Evolutionary conservation across 768 basidiomycete species (phyloP).

Genomic region (Dentipellis fragilis): DNA sequence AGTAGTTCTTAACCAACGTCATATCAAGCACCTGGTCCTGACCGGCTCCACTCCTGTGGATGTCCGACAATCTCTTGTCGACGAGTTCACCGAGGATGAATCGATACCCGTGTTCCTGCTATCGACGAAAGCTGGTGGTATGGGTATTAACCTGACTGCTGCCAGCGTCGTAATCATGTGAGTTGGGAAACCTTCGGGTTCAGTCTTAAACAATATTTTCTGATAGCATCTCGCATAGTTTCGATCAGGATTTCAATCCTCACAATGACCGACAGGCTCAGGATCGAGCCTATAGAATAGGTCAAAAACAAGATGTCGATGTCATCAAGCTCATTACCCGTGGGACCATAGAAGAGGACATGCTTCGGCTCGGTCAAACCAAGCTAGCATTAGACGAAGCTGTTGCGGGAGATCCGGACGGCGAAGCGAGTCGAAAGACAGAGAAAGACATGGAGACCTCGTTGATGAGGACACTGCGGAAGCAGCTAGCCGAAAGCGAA

Average conservation of each 20-base stretch:
- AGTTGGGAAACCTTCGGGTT: constrained; percentile 15
- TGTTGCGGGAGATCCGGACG: constrained; percentile 69
- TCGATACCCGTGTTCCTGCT: constrained; percentile 83
- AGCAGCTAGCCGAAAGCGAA: constrained; percentile 35
- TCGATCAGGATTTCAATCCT: constrained; percentile 97
- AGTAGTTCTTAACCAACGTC: constrained; percentile 61
- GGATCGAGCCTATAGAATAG: constrained; percentile 95
- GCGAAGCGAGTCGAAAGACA: constrained; percentile 44
- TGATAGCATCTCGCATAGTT: constrained; percentile 34
- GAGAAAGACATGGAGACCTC: constrained; percentile 75
- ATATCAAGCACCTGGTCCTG: constrained; percentile 69
- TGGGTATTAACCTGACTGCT: constrained; percentile 95
- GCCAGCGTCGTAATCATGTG: constrained; percentile 93
- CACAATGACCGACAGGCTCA: constrained; percentile 98
- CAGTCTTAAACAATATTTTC: background rate
- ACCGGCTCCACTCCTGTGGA: constrained; percentile 94
- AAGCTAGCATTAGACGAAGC: constrained; percentile 91
- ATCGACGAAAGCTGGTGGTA: constrained; percentile 88
- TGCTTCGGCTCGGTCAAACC: constrained; percentile 79
- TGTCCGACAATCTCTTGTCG: constrained; percentile 85
- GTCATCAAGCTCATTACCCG: constrained; percentile 89
- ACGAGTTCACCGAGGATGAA: constrained; percentile 86
- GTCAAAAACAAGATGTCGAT: constrained; percentile 88
- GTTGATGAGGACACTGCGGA: constrained; percentile 73
- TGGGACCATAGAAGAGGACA: constrained; percentile 94